Evolutionary conservation across 2,329 filamentous ascomycete genomes (phyloP).

Genomic region (Chrysoporthe deuterocubensis): DNA sequence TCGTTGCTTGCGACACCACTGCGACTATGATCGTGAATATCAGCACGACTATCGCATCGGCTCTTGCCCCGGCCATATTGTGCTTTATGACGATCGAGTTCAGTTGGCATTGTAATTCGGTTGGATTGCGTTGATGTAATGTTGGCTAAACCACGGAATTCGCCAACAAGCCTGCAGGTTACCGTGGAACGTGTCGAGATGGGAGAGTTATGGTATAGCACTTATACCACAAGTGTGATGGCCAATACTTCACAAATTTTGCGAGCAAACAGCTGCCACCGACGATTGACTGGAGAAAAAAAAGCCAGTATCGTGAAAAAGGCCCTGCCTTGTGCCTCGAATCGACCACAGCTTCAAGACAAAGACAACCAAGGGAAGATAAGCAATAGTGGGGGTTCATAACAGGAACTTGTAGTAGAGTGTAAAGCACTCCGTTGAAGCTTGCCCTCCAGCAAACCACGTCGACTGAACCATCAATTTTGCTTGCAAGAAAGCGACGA

Average conservation of each 20-base stretch:
- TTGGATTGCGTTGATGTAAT: not conserved
- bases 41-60: not conserved
- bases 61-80: conserved; percentile 1
- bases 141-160: not conserved
- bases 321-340: not conserved
- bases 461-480: not conserved
- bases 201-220: not conserved
- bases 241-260: not conserved
- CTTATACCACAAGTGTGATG: not conserved
- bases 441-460: not conserved
- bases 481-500: not conserved
- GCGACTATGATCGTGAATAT: not conserved
- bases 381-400: not conserved
- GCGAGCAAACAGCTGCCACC: not conserved
- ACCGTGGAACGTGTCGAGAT: not conserved
- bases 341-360: not conserved
- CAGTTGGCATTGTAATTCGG: not conserved
- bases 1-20: not conserved
- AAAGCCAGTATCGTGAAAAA: not conserved
- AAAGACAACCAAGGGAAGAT: conserved; percentile 4
- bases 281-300: not conserved
- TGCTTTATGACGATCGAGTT: not conserved
- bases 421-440: not conserved
- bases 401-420: not conserved
- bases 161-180: not conserved